These are phyloP conservation scores for Didymella glomerata DNA, from an alignment of 2,329 filamentous ascomycete species.

Conservation along the genomic window DNA sequence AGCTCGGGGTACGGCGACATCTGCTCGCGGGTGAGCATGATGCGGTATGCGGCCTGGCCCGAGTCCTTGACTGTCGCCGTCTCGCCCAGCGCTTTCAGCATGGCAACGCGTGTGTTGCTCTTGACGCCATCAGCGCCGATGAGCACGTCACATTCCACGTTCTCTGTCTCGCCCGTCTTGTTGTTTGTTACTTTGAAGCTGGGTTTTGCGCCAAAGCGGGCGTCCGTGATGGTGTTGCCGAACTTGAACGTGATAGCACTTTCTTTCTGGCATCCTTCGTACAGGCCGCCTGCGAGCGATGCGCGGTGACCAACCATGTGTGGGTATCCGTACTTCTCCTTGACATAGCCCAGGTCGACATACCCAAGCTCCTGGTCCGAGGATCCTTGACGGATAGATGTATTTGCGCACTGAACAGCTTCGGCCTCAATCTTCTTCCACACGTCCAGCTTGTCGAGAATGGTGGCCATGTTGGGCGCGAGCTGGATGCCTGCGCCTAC, in stretches of 20 bases:
- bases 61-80: constrained; percentile 70
- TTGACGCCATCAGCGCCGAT: constrained; percentile 61
- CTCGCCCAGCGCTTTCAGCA: constrained; percentile 64
- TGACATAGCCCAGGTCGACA: constrained; percentile 73
- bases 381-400: constrained; percentile 77
- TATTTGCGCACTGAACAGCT: constrained; percentile 74
- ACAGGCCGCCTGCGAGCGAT: constrained; percentile 73
- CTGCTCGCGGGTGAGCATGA: constrained; percentile 74
- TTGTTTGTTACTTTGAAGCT: constrained; percentile 66
- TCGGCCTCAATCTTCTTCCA: constrained; percentile 76
- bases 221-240: constrained; percentile 62
- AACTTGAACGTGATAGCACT: constrained; percentile 73
- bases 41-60: constrained; percentile 79
- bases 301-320: constrained; percentile 83
- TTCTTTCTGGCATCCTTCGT: constrained; percentile 72
- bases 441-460: constrained; percentile 75
- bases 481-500: constrained; percentile 87
- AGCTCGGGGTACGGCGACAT: constrained; percentile 74
- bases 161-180: constrained; percentile 63
- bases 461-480: constrained; percentile 81
- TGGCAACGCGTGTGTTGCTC: constrained; percentile 56
- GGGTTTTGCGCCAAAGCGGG: constrained; percentile 66
- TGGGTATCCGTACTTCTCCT: constrained; percentile 73
- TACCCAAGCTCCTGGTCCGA: constrained; percentile 74
- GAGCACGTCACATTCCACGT: constrained; percentile 60